phyloP scores from a whole-genome alignment of 257 asterid species.

The Gardenia jasminoides region DNA sequence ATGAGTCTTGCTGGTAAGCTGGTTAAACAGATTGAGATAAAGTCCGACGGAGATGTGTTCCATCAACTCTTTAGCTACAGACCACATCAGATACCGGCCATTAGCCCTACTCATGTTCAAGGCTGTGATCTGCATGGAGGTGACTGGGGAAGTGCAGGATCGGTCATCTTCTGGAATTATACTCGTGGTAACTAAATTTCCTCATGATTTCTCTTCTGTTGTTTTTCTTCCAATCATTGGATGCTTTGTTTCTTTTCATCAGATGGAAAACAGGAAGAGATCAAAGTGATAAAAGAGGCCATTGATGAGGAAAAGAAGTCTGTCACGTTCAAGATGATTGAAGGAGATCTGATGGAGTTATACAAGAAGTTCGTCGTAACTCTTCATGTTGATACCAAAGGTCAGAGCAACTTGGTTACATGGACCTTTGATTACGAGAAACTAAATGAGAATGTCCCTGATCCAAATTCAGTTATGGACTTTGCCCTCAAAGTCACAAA shows the following conservation, averaged over 20 bases:
- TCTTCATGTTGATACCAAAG: constrained; percentile 21
- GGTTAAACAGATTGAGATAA: background rate
- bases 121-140: constrained; percentile 4
- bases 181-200: constrained; percentile 7
- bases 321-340: constrained; percentile 21
- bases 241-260: background rate
- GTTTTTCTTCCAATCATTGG: no score
- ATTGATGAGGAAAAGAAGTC: constrained; percentile 24
- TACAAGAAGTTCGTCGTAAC: constrained; percentile 12
- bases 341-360: constrained; percentile 18
- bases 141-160: constrained; percentile 5
- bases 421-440: constrained; percentile 28
- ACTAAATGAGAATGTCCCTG: background rate
- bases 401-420: constrained; percentile 14
- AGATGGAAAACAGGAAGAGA: constrained; percentile 25
- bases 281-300: constrained; percentile 17
- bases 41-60: constrained; percentile 16
- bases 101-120: constrained; percentile 3
- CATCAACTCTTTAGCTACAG: constrained; percentile 9
- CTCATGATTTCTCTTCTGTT: no score
- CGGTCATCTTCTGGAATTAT: background rate
- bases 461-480: constrained; percentile 16
- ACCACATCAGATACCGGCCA: constrained; percentile 3
- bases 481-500: constrained; percentile 11
- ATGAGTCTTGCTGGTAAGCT: constrained; percentile 5